These are phyloP conservation scores for Naganishia onofrii DNA, from an alignment of 768 basidiomycete species.

Conservation along the genomic window DNA sequence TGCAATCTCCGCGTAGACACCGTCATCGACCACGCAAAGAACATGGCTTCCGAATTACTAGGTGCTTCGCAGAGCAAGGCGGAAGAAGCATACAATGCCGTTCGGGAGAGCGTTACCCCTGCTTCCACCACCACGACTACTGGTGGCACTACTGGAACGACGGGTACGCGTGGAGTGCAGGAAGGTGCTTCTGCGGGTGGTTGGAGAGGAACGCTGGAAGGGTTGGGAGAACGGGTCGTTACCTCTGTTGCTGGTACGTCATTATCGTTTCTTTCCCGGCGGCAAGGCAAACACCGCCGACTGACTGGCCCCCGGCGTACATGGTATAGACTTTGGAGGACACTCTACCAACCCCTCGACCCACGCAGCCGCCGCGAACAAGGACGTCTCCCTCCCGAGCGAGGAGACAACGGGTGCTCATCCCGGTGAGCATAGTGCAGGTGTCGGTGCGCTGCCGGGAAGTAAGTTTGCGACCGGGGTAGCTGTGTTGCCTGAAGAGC, in stretches of 20 bases:
- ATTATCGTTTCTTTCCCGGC: not conserved
- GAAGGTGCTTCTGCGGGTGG: not conserved
- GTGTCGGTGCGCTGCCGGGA: constrained; percentile 44
- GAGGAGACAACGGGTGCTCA: constrained; percentile 40
- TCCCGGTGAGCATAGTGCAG: constrained; percentile 38
- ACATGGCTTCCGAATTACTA: constrained; percentile 11
- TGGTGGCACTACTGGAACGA: no score
- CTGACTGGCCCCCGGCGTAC: no score
- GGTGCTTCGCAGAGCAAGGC: constrained; percentile 4
- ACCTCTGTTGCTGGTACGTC: constrained; percentile 3
- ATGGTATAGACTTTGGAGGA: constrained; percentile 18
- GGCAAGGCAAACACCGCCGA: no score
- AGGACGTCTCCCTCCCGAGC: constrained; percentile 35
- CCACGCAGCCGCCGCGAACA: not conserved
- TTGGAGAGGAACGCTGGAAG: constrained; percentile 20
- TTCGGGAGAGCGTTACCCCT: not conserved
- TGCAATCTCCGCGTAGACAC: not conserved
- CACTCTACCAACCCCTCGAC: constrained; percentile 11
- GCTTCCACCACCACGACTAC: not conserved
- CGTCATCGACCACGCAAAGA: constrained; percentile 17
- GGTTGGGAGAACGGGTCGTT: constrained; percentile 7
- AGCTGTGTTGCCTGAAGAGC: constrained; percentile 43
- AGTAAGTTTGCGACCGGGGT: constrained; percentile 38
- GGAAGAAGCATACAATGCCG: constrained; percentile 6
- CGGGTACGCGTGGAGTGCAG: no score